Evolutionary conservation across 139 green algal genomes (phyloP), one percentile per base, ranked within the genome.

Genomic region (Monoraphidium neglectum): DNA sequence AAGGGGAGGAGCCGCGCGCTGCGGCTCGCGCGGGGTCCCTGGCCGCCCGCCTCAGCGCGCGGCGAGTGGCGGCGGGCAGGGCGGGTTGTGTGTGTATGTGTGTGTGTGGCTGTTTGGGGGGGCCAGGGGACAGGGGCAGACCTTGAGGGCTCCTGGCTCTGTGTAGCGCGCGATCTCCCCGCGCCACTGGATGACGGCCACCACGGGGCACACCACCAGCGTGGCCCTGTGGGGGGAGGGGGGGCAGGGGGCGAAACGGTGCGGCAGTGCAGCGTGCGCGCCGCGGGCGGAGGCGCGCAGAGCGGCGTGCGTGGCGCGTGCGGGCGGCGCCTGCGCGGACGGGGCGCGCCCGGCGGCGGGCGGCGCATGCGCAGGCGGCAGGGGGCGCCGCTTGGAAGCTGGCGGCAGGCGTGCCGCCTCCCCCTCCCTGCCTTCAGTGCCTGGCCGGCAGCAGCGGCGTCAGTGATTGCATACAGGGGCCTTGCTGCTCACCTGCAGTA

Each of bases 101-200:
- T n/a, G n/a, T n/a, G n/a, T n/a, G n/a, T n/a, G n/a, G n/a, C n/a
- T n/a, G n/a, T n/a, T n/a, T n/a, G n/a, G n/a, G n/a, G n/a, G n/a
- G n/a, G n/a, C n/a, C n/a, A n/a, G 28, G 24, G 56, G 10, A 38
- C 8, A 10, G 18, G 5, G 12, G 40, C 70, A 5, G 56, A 88
- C 89, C 82, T 86, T 88, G 4, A 94, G 49, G 0, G 80, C 53
- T 5, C 85, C 86, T 16, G 94, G 92, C 0, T 79, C 74, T 0
- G 87, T 94, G 86, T 94, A 97, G 33, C 89, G 81, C 12, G 85
- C 90, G 47, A 98, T 98, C 88, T 98, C 95, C 36, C 90, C 63
- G 15, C 84, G 72, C 95, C 95, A 99, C 86, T 98, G 94, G 32
- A 98, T 93, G 56, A 98, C 79, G 3, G 95, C 95, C 32, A 97